These are phyloP conservation scores for Trichophyton benhamiae DNA, from an alignment of 2,329 filamentous ascomycete species.

Conservation along the genomic window DNA sequence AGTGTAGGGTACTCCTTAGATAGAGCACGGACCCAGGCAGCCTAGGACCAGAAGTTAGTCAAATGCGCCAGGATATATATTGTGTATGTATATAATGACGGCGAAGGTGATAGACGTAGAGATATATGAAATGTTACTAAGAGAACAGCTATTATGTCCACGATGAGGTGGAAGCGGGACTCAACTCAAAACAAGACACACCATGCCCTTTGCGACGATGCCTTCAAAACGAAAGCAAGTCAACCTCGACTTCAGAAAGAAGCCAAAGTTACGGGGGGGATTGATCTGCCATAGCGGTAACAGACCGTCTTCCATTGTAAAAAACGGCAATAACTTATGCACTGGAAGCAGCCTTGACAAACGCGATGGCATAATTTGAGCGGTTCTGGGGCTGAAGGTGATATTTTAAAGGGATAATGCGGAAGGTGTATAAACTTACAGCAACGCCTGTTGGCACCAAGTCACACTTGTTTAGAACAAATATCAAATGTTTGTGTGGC, in stretches of 20 bases:
- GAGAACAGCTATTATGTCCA: constrained; percentile 63
- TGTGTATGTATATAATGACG: constrained; percentile 5
- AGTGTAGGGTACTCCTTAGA: constrained; percentile 89
- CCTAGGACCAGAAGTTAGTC: constrained; percentile 44
- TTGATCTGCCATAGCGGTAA: constrained; percentile 99
- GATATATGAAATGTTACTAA: constrained; percentile 98
- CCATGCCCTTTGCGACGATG: constrained; percentile 59
- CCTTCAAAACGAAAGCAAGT: constrained; percentile 78
- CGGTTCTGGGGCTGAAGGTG: not conserved
- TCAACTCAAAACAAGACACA: constrained; percentile 98
- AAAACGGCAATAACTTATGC: constrained; percentile 6
- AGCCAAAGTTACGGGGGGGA: constrained; percentile 54
- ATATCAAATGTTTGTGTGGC: constrained; percentile 88
- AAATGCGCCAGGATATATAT: constrained; percentile 10
- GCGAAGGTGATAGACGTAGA: constrained; percentile 17
- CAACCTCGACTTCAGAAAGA: constrained; percentile 54
- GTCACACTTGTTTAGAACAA: constrained; percentile 84
- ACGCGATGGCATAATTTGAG: constrained; percentile 44
- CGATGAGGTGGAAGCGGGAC: constrained; percentile 54
- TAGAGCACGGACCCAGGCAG: constrained; percentile 77
- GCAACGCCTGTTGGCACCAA: constrained; percentile 83
- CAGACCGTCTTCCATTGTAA: constrained; percentile 69
- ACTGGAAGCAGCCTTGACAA: constrained; percentile 72
- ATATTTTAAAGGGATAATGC: constrained; percentile 9
- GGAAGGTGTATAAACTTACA: constrained; percentile 53